phyloP scores from a whole-genome alignment of 805 yeast genomes.

The Metschnikowia noctiluminum region DNA sequence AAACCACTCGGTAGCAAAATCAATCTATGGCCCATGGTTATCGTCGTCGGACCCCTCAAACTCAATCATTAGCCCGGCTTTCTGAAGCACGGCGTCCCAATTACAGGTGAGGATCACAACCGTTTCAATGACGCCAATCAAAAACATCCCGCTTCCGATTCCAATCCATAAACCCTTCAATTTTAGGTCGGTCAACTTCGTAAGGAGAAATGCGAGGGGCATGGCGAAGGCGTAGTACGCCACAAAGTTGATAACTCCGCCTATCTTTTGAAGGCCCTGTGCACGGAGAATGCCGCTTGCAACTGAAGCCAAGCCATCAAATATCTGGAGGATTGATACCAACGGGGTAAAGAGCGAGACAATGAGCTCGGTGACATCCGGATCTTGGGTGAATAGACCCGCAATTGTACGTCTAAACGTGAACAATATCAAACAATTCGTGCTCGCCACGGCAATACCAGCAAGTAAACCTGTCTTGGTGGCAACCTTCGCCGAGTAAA shows the following conservation, averaged over 20 bases:
- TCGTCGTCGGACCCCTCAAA: slow-evolving; percentile 15
- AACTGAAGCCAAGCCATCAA: slow-evolving; percentile 68
- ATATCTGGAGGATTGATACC: slow-evolving; percentile 60
- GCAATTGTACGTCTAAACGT: slow-evolving; percentile 51
- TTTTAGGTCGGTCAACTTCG: slow-evolving; percentile 41
- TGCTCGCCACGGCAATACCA: slow-evolving; percentile 27
- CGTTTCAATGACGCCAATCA: slow-evolving; percentile 50
- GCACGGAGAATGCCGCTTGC: slow-evolving; percentile 74
- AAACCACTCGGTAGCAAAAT: too few species aligned
- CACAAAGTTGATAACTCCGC: slow-evolving; percentile 66
- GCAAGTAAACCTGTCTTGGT: slow-evolving; percentile 30
- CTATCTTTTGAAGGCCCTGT: slow-evolving; percentile 70
- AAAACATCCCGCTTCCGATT: slow-evolving; percentile 58
- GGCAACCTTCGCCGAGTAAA: slow-evolving; percentile 35
- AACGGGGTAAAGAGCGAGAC: slow-evolving; percentile 54
- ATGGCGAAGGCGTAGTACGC: slow-evolving; percentile 69
- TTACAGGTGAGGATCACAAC: slow-evolving; percentile 45
- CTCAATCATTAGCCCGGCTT: slow-evolving; percentile 26
- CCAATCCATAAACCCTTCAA: slow-evolving; percentile 75
- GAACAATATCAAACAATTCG: slow-evolving; percentile 46
- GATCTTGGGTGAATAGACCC: slow-evolving; percentile 57
- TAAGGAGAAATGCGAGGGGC: slow-evolving; percentile 61
- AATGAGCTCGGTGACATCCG: slow-evolving; percentile 51
- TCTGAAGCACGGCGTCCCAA: slow-evolving; percentile 47
- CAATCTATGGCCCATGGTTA: not conserved